Conservation (phyloP, 2,329 filamentous ascomycete species). For the Plectosphaerella sp. region DNA sequence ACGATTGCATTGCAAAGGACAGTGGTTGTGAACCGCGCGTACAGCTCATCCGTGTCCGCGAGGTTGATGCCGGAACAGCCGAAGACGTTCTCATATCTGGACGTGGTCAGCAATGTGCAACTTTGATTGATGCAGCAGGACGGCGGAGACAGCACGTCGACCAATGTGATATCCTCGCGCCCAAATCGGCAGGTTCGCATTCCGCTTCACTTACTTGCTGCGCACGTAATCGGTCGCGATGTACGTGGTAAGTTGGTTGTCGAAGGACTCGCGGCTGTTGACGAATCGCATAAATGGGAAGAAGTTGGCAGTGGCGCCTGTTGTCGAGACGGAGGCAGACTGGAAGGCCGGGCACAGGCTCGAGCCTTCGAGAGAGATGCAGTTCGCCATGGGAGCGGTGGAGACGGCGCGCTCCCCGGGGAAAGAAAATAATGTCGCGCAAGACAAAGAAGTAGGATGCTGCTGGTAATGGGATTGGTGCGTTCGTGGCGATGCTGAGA, state of each 20-base stretch:
- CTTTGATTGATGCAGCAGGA: slow-evolving; percentile 11
- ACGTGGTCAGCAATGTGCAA: slow-evolving; percentile 3
- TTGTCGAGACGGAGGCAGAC: slow-evolving; percentile 66
- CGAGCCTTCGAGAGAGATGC: slow-evolving; percentile 64
- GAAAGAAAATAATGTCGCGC: background rate
- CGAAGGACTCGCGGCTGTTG: slow-evolving; percentile 71
- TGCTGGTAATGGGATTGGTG: background rate
- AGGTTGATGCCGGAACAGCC: slow-evolving; percentile 77
- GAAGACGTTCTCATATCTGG: slow-evolving; percentile 74
- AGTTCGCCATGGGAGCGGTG: slow-evolving; percentile 41
- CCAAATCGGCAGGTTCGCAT: too few relatives aligned
- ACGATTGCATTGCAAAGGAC: slow-evolving; percentile 92
- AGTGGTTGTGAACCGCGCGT: slow-evolving; percentile 89
- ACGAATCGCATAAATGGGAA: slow-evolving; percentile 85
- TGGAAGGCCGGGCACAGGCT: slow-evolving; percentile 69
- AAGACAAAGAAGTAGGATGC: background rate
- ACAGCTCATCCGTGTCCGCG: slow-evolving; percentile 73
- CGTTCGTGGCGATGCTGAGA: background rate
- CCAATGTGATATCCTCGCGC: background rate
- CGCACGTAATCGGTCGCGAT: slow-evolving; percentile 71
- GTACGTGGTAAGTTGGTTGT: slow-evolving; percentile 68
- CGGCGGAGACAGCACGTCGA: background rate
- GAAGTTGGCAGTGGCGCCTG: slow-evolving; percentile 48
- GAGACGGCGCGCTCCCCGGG: background rate
- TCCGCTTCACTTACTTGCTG: slow-evolving; percentile 59